A percentile compares a stretch with the other conserved stretches of the same genome.
Conservation (phyloP, 106 monocot species). For the Phalaenopsis equestris region DNA sequence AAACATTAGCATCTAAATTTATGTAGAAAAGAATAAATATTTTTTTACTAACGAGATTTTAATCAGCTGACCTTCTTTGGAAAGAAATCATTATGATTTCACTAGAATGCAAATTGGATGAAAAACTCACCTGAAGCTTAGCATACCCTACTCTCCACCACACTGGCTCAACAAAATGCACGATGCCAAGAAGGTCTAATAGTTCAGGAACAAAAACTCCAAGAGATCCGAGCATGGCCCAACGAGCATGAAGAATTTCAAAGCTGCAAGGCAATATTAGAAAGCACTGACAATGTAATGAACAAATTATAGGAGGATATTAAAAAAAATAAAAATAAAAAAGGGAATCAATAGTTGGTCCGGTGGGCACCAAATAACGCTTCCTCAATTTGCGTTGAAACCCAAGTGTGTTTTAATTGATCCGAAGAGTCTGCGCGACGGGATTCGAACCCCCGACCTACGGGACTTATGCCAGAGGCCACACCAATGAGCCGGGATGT, state of each 20-base stretch:
- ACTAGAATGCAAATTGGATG: neutral
- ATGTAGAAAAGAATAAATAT: neutral
- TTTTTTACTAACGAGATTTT: neutral
- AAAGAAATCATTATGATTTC: neutral
- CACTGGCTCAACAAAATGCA: conserved; percentile 88
- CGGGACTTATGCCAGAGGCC: too few species aligned
- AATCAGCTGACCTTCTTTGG: neutral
- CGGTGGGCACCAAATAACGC: too few species aligned
- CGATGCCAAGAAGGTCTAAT: conserved; percentile 58
- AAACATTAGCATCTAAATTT: neutral
- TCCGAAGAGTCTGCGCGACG: too few species aligned
- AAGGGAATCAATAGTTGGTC: too few species aligned
- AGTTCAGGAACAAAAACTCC: conserved; percentile 86
- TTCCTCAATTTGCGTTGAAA: too few species aligned
- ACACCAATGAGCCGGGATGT: too few species aligned
- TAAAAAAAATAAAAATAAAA: too few species aligned
- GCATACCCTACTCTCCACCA: conserved; percentile 99
- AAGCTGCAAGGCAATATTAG: conserved; percentile 47
- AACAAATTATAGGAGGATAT: neutral
- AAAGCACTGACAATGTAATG: neutral
- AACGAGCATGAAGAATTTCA: conserved; percentile 93
- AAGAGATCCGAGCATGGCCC: conserved; percentile 94
- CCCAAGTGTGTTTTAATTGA: too few species aligned
- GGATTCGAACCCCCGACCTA: too few species aligned
- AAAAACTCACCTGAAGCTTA: conserved; percentile 64